Conservation (phyloP, 179 eudicot species). For the Spergularia azorica region DNA sequence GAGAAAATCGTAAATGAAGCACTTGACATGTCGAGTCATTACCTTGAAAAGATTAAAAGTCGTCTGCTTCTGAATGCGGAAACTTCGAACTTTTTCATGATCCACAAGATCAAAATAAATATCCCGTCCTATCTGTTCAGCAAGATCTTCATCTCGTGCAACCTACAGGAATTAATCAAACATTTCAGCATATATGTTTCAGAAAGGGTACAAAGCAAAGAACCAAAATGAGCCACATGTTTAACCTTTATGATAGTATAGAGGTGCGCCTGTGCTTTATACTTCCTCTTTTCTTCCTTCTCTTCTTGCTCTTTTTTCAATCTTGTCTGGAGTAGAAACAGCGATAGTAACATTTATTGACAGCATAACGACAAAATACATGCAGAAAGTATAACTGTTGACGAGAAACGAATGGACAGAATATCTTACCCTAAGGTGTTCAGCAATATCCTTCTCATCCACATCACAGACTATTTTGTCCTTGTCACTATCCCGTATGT, state of each 20-base stretch:
- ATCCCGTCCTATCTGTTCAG: slow-evolving; percentile 73
- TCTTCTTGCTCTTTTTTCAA: slow-evolving; percentile 85
- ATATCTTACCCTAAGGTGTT: slow-evolving; percentile 73
- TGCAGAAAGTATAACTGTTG: slow-evolving; percentile 3
- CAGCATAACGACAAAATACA: not conserved
- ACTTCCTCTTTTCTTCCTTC: slow-evolving; percentile 75
- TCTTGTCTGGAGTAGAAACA: slow-evolving; percentile 49
- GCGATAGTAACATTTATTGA: not conserved
- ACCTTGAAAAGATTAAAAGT: slow-evolving; percentile 78
- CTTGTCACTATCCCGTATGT: slow-evolving; percentile 84
- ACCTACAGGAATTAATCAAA: slow-evolving; percentile 48
- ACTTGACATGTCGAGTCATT: slow-evolving; percentile 1
- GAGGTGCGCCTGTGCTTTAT: slow-evolving; percentile 85
- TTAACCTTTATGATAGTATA: slow-evolving; percentile 89
- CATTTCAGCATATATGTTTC: slow-evolving; percentile 3
- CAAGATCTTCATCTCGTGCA: slow-evolving; percentile 80
- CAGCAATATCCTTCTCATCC: slow-evolving; percentile 87
- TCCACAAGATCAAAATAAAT: slow-evolving; percentile 91
- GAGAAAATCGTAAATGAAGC: not conserved
- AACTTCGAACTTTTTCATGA: slow-evolving; percentile 80
- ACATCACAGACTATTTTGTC: slow-evolving; percentile 82
- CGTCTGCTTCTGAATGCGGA: slow-evolving; percentile 79
- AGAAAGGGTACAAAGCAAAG: not conserved
- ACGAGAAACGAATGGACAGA: slow-evolving; percentile 9
- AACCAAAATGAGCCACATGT: not conserved